Percentiles rank a stretch among this genome's conserved stretches.
These are phyloP conservation scores for Nematocida sp. DNA, from an alignment of 371 early-diverging fungal species.

Conservation along the genomic window DNA sequence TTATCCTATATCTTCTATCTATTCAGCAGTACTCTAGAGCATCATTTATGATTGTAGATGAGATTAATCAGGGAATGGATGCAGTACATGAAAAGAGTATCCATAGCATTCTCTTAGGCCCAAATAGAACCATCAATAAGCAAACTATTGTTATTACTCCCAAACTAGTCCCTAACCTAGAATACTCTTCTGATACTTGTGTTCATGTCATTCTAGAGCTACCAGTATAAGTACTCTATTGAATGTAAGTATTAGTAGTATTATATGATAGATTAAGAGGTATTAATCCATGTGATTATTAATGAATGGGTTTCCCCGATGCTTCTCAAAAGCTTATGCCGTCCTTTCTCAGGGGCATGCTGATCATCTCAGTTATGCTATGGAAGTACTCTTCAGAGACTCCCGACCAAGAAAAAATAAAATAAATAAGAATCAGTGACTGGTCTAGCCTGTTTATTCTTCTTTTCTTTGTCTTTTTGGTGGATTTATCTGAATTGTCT, in stretches of 20 bases:
- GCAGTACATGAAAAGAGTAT: slow-evolving; percentile 87
- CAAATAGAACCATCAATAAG: slow-evolving; percentile 8
- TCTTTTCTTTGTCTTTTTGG: no score
- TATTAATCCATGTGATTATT: neutral
- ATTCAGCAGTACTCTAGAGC: slow-evolving; percentile 76
- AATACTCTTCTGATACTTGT: slow-evolving; percentile 80
- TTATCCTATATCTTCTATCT: slow-evolving; percentile 87
- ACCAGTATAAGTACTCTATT: neutral
- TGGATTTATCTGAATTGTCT: no score
- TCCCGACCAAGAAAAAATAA: slow-evolving; percentile 15
- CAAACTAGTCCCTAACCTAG: slow-evolving; percentile 85
- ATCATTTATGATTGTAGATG: slow-evolving; percentile 97
- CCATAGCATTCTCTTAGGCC: slow-evolving; percentile 70
- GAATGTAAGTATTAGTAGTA: neutral
- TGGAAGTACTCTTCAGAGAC: slow-evolving; percentile 16
- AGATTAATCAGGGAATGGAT: slow-evolving; percentile 99
- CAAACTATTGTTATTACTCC: slow-evolving; percentile 94
- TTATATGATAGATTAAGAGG: neutral
- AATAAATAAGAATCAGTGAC: slow-evolving; percentile 28
- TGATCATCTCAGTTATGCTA: slow-evolving; percentile 54
- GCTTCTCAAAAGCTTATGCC: slow-evolving; percentile 53
- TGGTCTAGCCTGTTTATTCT: no score
- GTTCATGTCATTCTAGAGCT: slow-evolving; percentile 64
- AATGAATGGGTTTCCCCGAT: slow-evolving; percentile 50
- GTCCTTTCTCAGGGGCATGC: slow-evolving; percentile 56